Base-by-base conservation (phyloP, 164 flowering plant genomes). In the Chimonanthus salicifolius region DNA sequence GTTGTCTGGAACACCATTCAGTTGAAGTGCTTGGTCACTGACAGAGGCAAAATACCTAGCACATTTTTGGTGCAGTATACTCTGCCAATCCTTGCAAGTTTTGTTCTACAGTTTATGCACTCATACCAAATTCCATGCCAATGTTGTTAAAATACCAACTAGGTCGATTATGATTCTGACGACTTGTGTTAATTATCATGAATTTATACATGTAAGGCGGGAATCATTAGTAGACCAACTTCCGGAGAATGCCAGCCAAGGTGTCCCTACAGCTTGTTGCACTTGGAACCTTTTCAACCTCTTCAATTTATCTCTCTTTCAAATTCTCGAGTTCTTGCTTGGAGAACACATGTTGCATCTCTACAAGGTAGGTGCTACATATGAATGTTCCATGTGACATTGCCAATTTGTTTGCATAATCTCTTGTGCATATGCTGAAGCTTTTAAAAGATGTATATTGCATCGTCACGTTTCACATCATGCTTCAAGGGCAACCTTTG, bases 311-410 rank as follows among this genome's bases (percentile, higher is more conserved):
- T 66, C 68, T 92, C 90, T 73, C 86, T 85, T 67, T 64, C 71
- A 54, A 80, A 85, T 82, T 69, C 86, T 71, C 83, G 68, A 73
- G 70, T 82, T 58, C 78, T 87, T 85, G 92, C 98, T 71, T 95
- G 96, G 93, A 90, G 89, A 80, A 87, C 97, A 47, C 88, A 91
- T 10, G 80, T 95, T 62, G 70, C 82, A 67, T 86, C 95, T 66
- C 71, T 62, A 48, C 80, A 86, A 84, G 99, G 99, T 89, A 81
- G 71, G 48, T 73, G 33, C 50, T 43, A 15, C 44, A 60, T 51
- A 67, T 6, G 64, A 47, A 48, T 74, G 11, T 47, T 71, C 49
- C 13, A 20, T 13, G 45, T 9, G 7, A 65, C 45, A 45, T 3
- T 8, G 2, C 5, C n/a, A 18, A 21, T 47, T 48, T 2, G 48